Evolutionary conservation across 2,329 filamentous ascomycete genomes (phyloP).

Genomic region (Grosmannia clavigera): DNA sequence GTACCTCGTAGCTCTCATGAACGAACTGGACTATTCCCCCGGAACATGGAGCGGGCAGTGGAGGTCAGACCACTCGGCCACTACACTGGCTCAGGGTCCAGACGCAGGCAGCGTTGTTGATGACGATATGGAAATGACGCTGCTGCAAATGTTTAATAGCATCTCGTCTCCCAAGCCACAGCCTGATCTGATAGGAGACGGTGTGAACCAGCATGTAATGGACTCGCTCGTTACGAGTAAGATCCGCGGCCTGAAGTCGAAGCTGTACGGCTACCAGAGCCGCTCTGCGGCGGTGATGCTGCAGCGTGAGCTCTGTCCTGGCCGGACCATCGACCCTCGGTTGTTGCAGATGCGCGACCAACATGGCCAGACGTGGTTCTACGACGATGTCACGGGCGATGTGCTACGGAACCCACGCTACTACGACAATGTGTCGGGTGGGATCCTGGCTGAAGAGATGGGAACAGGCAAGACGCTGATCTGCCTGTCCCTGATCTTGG

Average conservation of each 20-base stretch:
- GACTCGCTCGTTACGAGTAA: slow-evolving; percentile 39
- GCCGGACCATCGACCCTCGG: slow-evolving; percentile 59
- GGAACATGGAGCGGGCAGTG: slow-evolving; percentile 34
- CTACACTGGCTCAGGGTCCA: not conserved
- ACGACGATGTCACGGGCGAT: slow-evolving; percentile 49
- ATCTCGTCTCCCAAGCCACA: slow-evolving; percentile 55
- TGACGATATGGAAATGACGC: slow-evolving; percentile 30
- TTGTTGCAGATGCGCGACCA: slow-evolving; percentile 50
- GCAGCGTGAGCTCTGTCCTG: slow-evolving; percentile 59
- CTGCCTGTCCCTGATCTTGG: slow-evolving; percentile 61
- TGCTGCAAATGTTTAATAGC: slow-evolving; percentile 62
- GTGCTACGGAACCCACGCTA: slow-evolving; percentile 53
- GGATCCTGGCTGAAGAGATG: slow-evolving; percentile 73
- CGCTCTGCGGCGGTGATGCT: slow-evolving; percentile 75
- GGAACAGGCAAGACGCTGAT: slow-evolving; percentile 81
- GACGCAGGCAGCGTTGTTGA: not conserved
- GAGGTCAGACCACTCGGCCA: not conserved
- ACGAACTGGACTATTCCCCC: slow-evolving; percentile 40
- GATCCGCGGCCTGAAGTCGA: slow-evolving; percentile 47
- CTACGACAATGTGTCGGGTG: slow-evolving; percentile 65
- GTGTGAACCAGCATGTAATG: slow-evolving; percentile 40
- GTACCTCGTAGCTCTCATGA: slow-evolving; percentile 35
- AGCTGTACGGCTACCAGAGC: slow-evolving; percentile 66
- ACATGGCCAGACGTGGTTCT: slow-evolving; percentile 51
- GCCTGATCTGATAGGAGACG: slow-evolving; percentile 33